A percentile compares a stretch with the other conserved stretches of the same genome.
phyloP scores from a whole-genome alignment of 2,329 filamentous ascomycete species.

The Leptographium lundbergii region DNA sequence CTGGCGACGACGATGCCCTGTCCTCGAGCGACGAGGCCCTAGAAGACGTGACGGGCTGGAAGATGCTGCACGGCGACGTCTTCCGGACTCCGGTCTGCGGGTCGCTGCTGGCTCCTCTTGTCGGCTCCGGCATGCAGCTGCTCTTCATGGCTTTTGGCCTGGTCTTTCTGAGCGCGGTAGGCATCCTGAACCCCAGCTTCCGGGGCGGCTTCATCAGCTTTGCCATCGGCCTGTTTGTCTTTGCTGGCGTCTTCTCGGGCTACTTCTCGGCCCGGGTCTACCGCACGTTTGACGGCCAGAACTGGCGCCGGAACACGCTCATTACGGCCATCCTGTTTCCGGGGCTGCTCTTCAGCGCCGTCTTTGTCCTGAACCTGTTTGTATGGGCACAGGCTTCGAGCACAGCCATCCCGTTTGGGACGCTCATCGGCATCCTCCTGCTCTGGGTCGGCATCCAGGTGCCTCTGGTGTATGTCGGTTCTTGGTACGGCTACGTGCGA shows the following conservation, averaged over 20 bases:
- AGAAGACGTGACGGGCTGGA: conserved; percentile 81
- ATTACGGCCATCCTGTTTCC: conserved; percentile 70
- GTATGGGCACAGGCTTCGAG: conserved; percentile 84
- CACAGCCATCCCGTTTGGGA: conserved; percentile 75
- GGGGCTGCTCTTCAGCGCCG: conserved; percentile 58
- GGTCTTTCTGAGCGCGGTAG: conserved; percentile 59
- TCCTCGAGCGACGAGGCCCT: conserved; percentile 58
- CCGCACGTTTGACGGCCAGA: conserved; percentile 65
- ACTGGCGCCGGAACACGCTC: conserved; percentile 64
- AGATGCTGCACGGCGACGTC: conserved; percentile 76
- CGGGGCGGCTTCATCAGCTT: conserved; percentile 83
- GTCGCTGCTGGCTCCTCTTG: conserved; percentile 61
- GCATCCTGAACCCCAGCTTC: conserved; percentile 74
- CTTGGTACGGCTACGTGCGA: conserved; percentile 61
- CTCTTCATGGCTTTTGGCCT: conserved; percentile 69
- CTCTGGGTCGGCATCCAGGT: conserved; percentile 81
- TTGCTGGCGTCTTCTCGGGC: conserved; percentile 72
- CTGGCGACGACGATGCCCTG: conserved; percentile 33
- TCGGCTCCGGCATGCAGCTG: conserved; percentile 79
- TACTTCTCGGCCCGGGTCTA: conserved; percentile 79
- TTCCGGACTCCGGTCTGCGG: conserved; percentile 63
- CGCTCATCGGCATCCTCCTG: conserved; percentile 56
- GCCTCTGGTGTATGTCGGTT: conserved; percentile 69
- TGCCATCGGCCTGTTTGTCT: conserved; percentile 68
- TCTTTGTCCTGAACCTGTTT: conserved; percentile 77